A percentile compares a stretch with the other conserved stretches of the same genome.
Conservation (phyloP, 306 rosid genomes). For the Potentilla sterilis region DNA sequence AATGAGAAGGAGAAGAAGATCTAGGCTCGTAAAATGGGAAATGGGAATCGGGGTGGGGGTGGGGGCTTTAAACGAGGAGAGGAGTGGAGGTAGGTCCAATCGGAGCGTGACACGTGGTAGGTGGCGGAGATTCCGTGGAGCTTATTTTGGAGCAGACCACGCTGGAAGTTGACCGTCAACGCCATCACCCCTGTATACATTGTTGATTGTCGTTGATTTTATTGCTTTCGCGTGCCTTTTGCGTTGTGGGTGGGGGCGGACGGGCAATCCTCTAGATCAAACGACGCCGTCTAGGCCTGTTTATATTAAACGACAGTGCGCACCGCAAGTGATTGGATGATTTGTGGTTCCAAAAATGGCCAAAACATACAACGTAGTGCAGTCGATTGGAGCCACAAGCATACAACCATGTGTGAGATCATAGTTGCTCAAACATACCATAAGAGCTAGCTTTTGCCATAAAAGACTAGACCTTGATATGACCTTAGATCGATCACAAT, state of each 20-base stretch:
- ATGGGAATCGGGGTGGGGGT: not conserved
- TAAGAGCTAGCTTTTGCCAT: not conserved
- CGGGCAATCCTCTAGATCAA: too few species aligned
- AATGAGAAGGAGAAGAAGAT: slow-evolving; percentile 2
- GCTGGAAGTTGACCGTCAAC: slow-evolving; percentile 43
- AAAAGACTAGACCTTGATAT: not conserved
- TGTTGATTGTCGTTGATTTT: slow-evolving; percentile 11
- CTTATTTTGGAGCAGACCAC: slow-evolving; percentile 15
- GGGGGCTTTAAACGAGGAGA: slow-evolving; percentile 27
- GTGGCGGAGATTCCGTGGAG: slow-evolving; percentile 44
- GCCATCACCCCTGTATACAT: not conserved
- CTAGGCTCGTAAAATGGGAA: slow-evolving; percentile 11
- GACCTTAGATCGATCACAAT: too few species aligned
- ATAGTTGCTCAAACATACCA: not conserved
- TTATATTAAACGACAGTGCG: not conserved
- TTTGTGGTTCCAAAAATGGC: not conserved
- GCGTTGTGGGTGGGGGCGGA: not conserved
- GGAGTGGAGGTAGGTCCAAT: slow-evolving; percentile 38
- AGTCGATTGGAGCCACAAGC: not conserved
- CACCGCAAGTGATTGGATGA: not conserved
- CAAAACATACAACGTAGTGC: not conserved
- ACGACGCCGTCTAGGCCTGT: not conserved
- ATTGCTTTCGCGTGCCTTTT: not conserved
- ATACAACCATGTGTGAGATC: not conserved
- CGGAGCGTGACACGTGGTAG: slow-evolving; percentile 25